A percentile compares a stretch with the other conserved stretches of the same genome.
Evolutionary conservation across 1,284 basidiomycete species (phyloP).

Genomic region (Vanrija sp.): DNA sequence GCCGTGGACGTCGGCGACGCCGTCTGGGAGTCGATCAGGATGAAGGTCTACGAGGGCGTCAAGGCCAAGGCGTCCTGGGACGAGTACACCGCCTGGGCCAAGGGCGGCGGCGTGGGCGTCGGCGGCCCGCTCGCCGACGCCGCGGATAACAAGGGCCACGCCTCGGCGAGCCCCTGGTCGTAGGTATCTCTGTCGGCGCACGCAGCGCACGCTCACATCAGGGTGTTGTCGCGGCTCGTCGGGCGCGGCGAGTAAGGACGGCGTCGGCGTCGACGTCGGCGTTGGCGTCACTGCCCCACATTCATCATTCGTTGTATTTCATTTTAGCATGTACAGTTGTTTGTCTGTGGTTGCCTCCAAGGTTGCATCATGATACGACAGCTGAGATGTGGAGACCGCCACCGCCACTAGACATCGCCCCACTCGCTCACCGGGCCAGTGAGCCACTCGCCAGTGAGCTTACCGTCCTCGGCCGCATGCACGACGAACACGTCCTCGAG

Average conservation of each 20-base stretch:
- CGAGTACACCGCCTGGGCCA: conserved; percentile 56
- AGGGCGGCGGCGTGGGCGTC: background rate
- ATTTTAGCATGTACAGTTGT: too few species aligned
- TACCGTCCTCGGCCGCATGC: conserved; percentile 49
- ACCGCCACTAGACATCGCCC: conserved; percentile 29
- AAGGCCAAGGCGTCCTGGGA: conserved; percentile 68
- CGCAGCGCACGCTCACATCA: too few species aligned
- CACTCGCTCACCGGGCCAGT: conserved; percentile 36
- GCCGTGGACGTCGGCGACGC: conserved; percentile 62
- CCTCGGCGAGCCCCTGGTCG: too few species aligned
- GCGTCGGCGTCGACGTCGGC: too few species aligned
- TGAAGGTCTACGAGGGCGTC: conserved; percentile 81
- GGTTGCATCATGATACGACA: too few species aligned
- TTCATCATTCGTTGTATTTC: too few species aligned
- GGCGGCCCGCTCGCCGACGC: background rate
- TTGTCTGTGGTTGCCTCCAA: too few species aligned
- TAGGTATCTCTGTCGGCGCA: too few species aligned
- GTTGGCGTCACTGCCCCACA: too few species aligned
- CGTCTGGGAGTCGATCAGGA: conserved; percentile 67
- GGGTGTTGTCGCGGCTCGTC: too few species aligned
- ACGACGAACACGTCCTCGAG: conserved; percentile 80
- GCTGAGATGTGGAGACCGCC: too few species aligned
- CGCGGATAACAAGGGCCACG: background rate
- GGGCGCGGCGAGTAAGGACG: too few species aligned
- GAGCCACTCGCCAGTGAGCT: conserved; percentile 43